Base-by-base conservation (phyloP, 139 green algal species). In the Chlorella sp. region DNA sequence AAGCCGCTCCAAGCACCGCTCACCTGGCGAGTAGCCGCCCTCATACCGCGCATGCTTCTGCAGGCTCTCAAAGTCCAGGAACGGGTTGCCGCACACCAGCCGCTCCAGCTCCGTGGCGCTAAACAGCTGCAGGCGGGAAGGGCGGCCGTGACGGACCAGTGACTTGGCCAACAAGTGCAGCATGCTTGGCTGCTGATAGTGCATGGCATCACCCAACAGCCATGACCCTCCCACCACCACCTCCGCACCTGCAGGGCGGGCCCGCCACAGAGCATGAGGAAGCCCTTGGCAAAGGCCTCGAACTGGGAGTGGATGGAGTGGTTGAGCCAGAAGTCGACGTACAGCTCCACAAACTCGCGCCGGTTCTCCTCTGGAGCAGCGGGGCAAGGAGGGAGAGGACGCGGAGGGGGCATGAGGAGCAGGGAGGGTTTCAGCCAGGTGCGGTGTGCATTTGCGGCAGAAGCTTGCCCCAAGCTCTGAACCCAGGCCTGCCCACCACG, bases 41-140 rank as follows among this genome's bases (percentile, higher is more conserved):
- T 98, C 96, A 85, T 98, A 98, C 73, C 93, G 94, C 20, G 95
- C 91, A 24, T 92, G 90, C 68, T 87, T 88, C 73, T 95, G 87
- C 46, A 98, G 90, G 8, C 93, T 95, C 0, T 90, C 93, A 88
- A 98, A 98, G 91, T 98, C 96, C 11, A 98, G 92, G 54, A 93
- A 84, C 24, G 95, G 95, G 87, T 95, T 96, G 87, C 96, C 96
- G 88, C 95, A 98, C 79, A 98, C 90, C 74, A 98, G 90, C 34
- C 94, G 90, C 88, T 98, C 94, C 82, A 98, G 87, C 92, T 98
- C 96, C 64, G 95, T 93, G 38, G 93, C 90, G 76, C 92, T 95
- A 91, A 98, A 98, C 58, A 98, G 92, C 46, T 94, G 89, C 64
- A 97, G 72, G 28, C 30, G 43, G 44, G 40, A 60, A 73, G 43